Base-by-base conservation (phyloP, 306 rosid genomes). In the Lathyrus aphaca region DNA sequence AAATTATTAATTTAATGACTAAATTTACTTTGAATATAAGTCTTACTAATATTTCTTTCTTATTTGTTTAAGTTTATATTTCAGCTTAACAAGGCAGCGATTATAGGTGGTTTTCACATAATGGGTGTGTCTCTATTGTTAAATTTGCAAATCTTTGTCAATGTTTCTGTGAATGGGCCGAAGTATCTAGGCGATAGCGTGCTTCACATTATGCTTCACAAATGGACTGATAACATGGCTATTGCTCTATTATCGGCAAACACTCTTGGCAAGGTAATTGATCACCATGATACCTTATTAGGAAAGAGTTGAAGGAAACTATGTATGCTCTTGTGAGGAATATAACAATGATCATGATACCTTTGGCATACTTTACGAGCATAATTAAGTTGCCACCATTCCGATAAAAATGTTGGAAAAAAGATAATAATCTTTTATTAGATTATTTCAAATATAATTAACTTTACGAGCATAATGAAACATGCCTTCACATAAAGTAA, bases 171-270 rank as follows among this genome's bases (percentile, higher is more conserved):
- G 87, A 85, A 68, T 93, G 97, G 97, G 98, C 94, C 10, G 96
- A 86, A 40, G 87, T 90, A 42, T 61, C 53, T 90, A 58, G 94
- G 94, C 1, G 98, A 90, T 63, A 23, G 35, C 5, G 87, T 90
- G 38, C 83, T 88, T 74, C 96, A 90, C 84, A 85, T 87, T 80
- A 89, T 87, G 74, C 97, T 90, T 64, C 69, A 80, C 25, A 74
- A 67, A 48, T 94, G 98, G 97, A 97, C 98, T 73, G 98, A 94
- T 59, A 80, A 88, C 69, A 69, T 94, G 86, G 88, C 90, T 58
- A 82, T 94, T 49, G 97, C 97, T 32, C 98, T 97, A 13, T 73
- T 90, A 62, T 93, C 98, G 60, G 92, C 97, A 29, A 82, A 90
- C 76, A 93, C 95, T 15, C 89, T 90, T 56, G 94, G 68, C 81